Evolutionary conservation across 1,139 yeast genomes (phyloP).

Genomic region (Hansenula sp.): DNA sequence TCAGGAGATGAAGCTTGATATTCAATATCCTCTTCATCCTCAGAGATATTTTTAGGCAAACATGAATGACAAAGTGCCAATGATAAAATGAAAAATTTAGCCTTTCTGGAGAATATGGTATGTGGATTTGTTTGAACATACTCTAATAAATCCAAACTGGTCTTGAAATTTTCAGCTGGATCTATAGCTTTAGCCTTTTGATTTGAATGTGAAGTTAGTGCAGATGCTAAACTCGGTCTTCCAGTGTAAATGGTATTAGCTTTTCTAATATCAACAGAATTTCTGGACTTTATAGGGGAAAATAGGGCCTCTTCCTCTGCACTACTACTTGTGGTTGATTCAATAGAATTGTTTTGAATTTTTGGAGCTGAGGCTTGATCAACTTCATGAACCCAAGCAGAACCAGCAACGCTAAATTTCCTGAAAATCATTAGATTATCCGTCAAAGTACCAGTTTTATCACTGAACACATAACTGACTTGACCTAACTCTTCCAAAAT

Average conservation of each 20-base stretch:
- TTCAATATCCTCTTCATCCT: constrained; percentile 48
- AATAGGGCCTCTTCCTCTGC: constrained; percentile 1
- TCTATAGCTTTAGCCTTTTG: constrained; percentile 10
- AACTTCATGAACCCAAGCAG: constrained; percentile 83
- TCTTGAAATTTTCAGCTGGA: constrained; percentile 31
- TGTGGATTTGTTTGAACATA: constrained; percentile 73
- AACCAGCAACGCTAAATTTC: constrained; percentile 80
- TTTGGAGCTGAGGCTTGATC: constrained; percentile 27
- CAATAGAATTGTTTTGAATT: constrained; percentile 1
- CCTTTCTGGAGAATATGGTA: constrained; percentile 65
- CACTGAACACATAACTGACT: constrained; percentile 90
- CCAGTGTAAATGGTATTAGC: constrained; percentile 38
- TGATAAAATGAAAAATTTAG: constrained; percentile 73
- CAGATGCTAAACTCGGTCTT: constrained; percentile 50
- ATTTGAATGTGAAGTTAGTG: constrained; percentile 8
- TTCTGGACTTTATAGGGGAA: constrained; percentile 12
- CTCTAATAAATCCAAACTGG: constrained; percentile 60
- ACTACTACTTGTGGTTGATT: constrained; percentile 5
- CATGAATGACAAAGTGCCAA: constrained; percentile 90
- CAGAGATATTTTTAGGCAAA: constrained; percentile 54
- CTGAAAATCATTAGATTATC: constrained; percentile 87
- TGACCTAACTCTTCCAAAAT: constrained; percentile 96
- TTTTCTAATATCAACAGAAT: constrained; percentile 35
- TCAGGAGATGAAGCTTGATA: constrained; percentile 97
- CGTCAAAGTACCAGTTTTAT: constrained; percentile 95